phyloP scores from a whole-genome alignment of 257 asterid species.

The Jaltomata sinuosa region DNA sequence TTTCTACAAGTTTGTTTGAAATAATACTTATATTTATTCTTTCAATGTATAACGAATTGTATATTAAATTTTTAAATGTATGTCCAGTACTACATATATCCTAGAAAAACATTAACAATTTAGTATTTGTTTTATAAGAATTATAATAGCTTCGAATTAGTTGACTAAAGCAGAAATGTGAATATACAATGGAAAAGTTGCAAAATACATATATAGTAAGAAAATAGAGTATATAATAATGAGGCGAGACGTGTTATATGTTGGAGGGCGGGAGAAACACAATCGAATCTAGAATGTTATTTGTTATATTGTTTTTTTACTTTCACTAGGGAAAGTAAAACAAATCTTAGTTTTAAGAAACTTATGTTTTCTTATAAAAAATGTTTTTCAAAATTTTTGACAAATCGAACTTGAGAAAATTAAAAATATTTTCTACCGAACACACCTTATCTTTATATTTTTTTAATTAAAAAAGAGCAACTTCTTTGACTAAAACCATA shows the following conservation, averaged over 20 bases:
- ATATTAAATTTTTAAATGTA: background rate
- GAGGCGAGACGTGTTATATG: too few species aligned
- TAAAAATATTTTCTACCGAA: too few species aligned
- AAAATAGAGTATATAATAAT: too few species aligned
- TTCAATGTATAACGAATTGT: background rate
- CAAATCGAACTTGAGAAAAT: background rate
- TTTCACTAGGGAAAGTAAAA: too few species aligned
- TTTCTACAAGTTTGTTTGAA: too few species aligned
- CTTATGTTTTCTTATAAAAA: background rate
- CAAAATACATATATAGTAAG: too few species aligned
- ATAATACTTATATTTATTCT: background rate
- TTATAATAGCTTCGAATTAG: background rate
- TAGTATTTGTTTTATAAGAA: background rate
- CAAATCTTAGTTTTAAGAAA: too few species aligned
- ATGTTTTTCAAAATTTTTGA: background rate
- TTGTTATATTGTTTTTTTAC: background rate
- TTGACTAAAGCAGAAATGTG: background rate
- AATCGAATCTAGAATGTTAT: background rate
- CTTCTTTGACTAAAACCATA: background rate
- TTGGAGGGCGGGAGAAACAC: too few species aligned
- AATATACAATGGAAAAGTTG: background rate
- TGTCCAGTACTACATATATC: background rate
- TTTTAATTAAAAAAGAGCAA: background rate
- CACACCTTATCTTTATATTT: background rate
- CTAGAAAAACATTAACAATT: background rate